Percentiles rank a stretch among this genome's conserved stretches.
Conservation (phyloP, 140 eudicot genomes). For the Oenanthe javanica region DNA sequence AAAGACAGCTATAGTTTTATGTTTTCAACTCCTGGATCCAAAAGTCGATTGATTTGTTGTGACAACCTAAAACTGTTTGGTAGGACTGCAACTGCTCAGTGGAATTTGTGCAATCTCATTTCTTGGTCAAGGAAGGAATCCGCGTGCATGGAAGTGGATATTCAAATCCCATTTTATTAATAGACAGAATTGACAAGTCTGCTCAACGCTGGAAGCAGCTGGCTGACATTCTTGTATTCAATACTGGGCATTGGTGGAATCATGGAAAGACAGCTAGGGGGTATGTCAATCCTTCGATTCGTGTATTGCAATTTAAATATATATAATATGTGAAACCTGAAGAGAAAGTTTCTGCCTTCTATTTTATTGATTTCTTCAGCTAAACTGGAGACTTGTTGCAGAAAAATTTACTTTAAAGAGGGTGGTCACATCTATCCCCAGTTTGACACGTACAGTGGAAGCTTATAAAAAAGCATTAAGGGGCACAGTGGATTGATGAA, state of each 20-base stretch:
- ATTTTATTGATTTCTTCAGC: neutral
- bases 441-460: conserved; percentile 62
- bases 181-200: conserved; percentile 73
- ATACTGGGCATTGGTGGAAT: conserved; percentile 99
- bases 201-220: conserved; percentile 61
- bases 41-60: neutral
- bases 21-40: neutral
- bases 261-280: conserved; percentile 95
- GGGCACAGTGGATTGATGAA: conserved; percentile 79
- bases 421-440: conserved; percentile 63
- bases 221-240: conserved; percentile 90
- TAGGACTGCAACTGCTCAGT: conserved; percentile 89
- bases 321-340: neutral
- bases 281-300: conserved; percentile 23
- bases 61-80: conserved; percentile 2
- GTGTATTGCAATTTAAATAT: neutral
- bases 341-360: neutral
- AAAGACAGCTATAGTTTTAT: neutral
- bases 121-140: conserved; percentile 78
- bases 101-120: conserved; percentile 80
- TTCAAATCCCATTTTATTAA: conserved; percentile 74
- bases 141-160: conserved; percentile 58
- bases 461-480: conserved; percentile 72
- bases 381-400: conserved; percentile 22
- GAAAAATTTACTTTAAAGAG: conserved; percentile 80